Evolutionary conservation across 176 grass and related monocot species (phyloP), one percentile per base, ranked within the genome.

Genomic region (Oryza rufipogon): DNA sequence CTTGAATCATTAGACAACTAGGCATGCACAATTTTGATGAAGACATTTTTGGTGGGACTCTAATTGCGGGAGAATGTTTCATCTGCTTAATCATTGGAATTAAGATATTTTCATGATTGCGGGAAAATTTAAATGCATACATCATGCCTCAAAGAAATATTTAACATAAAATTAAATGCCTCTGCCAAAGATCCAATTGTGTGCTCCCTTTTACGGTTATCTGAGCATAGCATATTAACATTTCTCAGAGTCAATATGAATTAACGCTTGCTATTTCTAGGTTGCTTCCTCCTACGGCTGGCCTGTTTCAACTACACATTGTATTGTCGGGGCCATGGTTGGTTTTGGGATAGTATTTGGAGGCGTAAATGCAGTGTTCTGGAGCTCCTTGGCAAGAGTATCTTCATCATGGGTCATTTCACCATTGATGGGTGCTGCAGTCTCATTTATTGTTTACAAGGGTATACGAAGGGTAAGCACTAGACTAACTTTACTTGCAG

Each of bases 261-360:
- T 81, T 76, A 67, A 49, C 71, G 12, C 22, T 11, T 74, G 20
- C 20, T 86, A 47, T 71, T 91, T 86, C 42, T 86, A 95, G 96
- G 96, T 99, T 80, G 93, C 96, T 92, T 99, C 96, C 7, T 99
- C 86, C 66, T 99, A 90, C 34, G 96, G 96, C 46, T 99, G 90
- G 96, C 96, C 96, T 56, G 96, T 99, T 25, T 96, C 96, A 83
- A 99, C 96, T 74, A 99, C 96, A 54, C 96, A 99, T 71, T 99
- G 96, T 86, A 99, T 99, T 22, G 90, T 96, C 42, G 96, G 96
- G 26, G 96, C 96, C n/a, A 99, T 99, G 96, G 96, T 99, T 66
- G 96, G 93, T 68, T 99, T 99, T 75, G 96, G 93, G n/a, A 75
- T 99, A 19, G 89, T 83, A 16, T 94, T 89, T 79, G 96, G 96